phyloP scores from a whole-genome alignment of 371 early-diverging fungal genomes.

The Actinomortierella wolfii region DNA sequence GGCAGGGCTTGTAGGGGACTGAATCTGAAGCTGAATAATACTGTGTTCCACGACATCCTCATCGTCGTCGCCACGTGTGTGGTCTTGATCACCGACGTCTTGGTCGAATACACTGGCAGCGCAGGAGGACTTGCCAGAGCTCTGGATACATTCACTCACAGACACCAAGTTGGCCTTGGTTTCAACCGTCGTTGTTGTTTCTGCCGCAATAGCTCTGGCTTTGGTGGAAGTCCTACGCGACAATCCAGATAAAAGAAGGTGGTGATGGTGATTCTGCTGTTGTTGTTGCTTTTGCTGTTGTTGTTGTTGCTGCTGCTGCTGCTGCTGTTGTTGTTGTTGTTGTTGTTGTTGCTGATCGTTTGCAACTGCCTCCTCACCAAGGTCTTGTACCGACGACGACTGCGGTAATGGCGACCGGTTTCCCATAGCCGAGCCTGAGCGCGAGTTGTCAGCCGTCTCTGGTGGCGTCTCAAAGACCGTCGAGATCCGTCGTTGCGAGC shows the following conservation, averaged over 20 bases:
- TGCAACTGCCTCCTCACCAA: no score
- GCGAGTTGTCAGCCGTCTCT: conserved; percentile 32
- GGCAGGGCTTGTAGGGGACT: no score
- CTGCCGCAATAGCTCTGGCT: no score
- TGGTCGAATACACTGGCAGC: no score
- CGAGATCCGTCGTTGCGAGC: neutral
- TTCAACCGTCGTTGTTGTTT: no score
- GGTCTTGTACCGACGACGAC: no score
- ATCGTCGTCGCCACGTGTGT: neutral
- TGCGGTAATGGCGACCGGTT: neutral
- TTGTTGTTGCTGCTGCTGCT: no score
- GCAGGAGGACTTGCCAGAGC: no score
- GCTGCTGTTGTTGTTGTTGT: neutral
- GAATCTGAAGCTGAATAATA: neutral
- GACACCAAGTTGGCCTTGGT: no score
- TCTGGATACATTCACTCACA: no score
- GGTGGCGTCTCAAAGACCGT: conserved; percentile 34
- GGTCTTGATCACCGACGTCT: no score
- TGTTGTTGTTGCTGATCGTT: neutral
- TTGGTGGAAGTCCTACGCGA: no score
- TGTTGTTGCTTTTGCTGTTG: neutral
- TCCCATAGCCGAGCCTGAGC: neutral
- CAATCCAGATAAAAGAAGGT: conserved; percentile 1
- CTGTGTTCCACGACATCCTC: neutral
- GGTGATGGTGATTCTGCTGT: conserved; percentile 10